Conservation (phyloP, 345 rosid genomes). For the Fremontodendron californicum region DNA sequence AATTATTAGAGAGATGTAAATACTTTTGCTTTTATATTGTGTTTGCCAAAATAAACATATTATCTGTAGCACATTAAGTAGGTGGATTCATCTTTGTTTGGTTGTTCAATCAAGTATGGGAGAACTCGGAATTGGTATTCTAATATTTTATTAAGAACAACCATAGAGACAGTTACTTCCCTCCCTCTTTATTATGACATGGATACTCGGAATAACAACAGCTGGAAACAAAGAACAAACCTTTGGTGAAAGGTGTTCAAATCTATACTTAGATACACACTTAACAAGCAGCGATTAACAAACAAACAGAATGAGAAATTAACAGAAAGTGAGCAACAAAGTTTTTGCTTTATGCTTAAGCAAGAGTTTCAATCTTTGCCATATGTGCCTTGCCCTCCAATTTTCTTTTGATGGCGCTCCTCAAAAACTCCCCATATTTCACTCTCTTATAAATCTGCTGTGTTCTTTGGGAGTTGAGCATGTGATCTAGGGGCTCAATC, state of each 20-base stretch:
- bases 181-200: background rate
- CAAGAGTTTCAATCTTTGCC: background rate
- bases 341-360: background rate
- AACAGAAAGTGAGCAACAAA: background rate
- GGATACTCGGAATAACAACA: background rate
- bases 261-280: background rate
- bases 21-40: background rate
- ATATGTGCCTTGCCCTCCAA: conserved; percentile 24
- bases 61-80: background rate
- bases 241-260: background rate
- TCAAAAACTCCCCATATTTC: conserved; percentile 19
- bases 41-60: background rate
- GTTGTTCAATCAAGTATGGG: background rate
- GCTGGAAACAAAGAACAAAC: background rate
- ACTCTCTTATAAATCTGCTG: conserved; percentile 16
- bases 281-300: background rate
- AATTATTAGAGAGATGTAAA: background rate
- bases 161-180: background rate
- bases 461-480: background rate
- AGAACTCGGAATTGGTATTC: background rate
- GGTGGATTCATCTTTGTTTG: background rate
- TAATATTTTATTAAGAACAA: background rate
- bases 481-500: conserved; percentile 26
- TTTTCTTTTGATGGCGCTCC: conserved; percentile 19
- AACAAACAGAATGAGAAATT: background rate